phyloP scores from a whole-genome alignment of 768 basidiomycete genomes.

The Tulasnella sp. region DNA sequence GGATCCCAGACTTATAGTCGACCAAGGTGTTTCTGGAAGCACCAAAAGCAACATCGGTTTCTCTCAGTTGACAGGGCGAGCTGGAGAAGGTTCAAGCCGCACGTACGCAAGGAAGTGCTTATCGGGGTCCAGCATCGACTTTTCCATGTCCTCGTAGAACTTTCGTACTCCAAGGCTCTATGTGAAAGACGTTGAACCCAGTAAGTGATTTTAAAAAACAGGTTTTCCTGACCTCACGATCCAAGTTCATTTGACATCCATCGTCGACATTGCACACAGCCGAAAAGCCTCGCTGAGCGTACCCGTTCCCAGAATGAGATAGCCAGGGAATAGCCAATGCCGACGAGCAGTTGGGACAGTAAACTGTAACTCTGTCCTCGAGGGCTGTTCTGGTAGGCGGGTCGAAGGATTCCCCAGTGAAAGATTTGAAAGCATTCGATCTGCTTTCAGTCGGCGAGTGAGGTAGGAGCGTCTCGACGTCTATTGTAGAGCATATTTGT shows the following conservation, averaged over 20 bases:
- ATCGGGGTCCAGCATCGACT: background rate
- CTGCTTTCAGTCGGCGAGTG: background rate
- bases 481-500: constrained; percentile 4
- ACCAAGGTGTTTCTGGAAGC: background rate
- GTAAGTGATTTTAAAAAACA: no score
- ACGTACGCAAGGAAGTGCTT: constrained; percentile 2
- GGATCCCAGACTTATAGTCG: background rate
- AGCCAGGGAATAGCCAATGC: constrained; percentile 6
- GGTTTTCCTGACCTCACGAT: constrained; percentile 12
- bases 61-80: background rate
- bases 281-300: constrained; percentile 1
- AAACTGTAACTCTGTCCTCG: background rate
- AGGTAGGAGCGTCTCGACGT: constrained; percentile 14
- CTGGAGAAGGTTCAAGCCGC: background rate
- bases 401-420: constrained; percentile 16
- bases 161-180: constrained; percentile 6
- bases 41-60: no score
- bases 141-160: constrained; percentile 2
- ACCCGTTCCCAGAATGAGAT: background rate
- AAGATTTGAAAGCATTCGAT: background rate
- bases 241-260: background rate
- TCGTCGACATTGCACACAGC: background rate
- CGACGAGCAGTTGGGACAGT: constrained; percentile 3
- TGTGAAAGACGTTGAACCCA: no score
- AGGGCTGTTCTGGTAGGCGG: background rate